These are phyloP conservation scores for Alternaria sp. DNA, from an alignment of 2,329 filamentous ascomycete genomes.

Conservation along the genomic window DNA sequence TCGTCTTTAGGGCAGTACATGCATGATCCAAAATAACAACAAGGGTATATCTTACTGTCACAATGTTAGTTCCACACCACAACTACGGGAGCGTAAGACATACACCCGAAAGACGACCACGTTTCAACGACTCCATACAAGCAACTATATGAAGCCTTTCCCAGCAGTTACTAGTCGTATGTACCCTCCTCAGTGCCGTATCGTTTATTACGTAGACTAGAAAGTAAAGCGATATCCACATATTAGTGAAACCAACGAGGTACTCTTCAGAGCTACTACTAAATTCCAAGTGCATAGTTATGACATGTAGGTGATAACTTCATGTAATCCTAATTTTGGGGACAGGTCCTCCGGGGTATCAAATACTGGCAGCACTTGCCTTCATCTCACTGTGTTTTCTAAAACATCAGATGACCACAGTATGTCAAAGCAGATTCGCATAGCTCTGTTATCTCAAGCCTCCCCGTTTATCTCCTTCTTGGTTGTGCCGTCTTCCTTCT, in stretches of 20 bases:
- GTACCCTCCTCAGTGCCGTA: background rate
- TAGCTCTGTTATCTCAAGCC: background rate
- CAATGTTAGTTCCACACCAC: no score
- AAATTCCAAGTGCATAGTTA: background rate
- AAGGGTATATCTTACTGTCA: no score
- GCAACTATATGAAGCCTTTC: no score
- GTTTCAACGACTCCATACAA: no score
- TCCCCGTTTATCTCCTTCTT: conserved; percentile 6
- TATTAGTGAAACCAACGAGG: background rate
- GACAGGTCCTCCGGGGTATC: background rate
- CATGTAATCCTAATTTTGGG: background rate
- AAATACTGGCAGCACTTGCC: background rate
- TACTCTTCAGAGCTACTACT: background rate
- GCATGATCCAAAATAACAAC: no score
- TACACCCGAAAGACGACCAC: no score
- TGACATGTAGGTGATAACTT: background rate
- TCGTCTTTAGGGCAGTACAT: no score
- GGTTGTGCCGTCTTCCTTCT: background rate
- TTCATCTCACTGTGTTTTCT: background rate
- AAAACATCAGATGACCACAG: background rate
- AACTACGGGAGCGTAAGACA: no score
- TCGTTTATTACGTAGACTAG: background rate
- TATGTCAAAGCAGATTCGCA: no score
- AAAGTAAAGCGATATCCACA: no score
- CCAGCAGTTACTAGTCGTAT: no score